Percentiles rank a stretch among this genome's conserved stretches.
Evolutionary conservation across 2,329 filamentous ascomycete genomes (phyloP).

Genomic region (Ambrosiella cleistominuta): DNA sequence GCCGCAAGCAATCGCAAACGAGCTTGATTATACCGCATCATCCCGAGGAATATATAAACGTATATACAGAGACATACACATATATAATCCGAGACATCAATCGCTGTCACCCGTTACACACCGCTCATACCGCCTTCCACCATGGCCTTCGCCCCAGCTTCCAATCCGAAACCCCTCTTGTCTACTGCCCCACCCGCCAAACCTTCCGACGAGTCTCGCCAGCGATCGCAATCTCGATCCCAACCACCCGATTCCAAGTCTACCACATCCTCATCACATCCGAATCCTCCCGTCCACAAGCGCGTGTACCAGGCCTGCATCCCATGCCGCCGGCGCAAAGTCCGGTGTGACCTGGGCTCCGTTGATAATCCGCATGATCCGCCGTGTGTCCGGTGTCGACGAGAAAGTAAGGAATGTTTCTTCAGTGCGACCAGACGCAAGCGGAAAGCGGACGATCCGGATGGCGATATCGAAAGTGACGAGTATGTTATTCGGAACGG

Average conservation of each 20-base stretch:
- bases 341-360: conserved; percentile 46
- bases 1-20: no score
- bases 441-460: conserved; percentile 53
- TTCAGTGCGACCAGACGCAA: conserved; percentile 91
- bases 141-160: not conserved
- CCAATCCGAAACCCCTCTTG: not conserved
- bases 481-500: conserved; percentile 60
- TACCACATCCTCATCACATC: not conserved
- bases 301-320: conserved; percentile 48
- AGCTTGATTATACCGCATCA: no score
- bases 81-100: not conserved
- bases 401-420: conserved; percentile 92
- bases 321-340: conserved; percentile 42
- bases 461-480: conserved; percentile 31
- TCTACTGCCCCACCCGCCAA: not conserved
- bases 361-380: conserved; percentile 91
- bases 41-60: no score
- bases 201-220: not conserved
- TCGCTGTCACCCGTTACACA: not conserved
- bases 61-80: not conserved
- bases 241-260: conserved; percentile 1
- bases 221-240: not conserved
- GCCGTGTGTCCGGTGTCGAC: conserved; percentile 80
- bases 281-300: conserved; percentile 29
- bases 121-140: not conserved